Conservation (phyloP, 2,329 filamentous ascomycete genomes). For the Ceratocystis colombiana region DNA sequence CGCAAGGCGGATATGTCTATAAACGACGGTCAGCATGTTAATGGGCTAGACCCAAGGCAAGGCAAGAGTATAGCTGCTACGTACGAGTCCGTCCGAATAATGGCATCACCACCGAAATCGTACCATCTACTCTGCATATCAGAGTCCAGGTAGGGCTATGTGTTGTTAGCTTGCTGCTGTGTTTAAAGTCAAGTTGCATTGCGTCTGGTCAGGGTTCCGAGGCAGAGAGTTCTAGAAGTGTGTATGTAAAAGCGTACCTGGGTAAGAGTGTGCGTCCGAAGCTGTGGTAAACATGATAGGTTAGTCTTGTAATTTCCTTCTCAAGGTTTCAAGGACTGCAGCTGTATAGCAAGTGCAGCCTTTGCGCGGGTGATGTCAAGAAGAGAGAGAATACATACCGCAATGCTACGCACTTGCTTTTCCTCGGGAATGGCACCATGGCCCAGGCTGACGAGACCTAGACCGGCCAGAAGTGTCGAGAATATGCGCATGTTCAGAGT, state of each 20-base stretch:
- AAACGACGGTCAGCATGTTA: not conserved
- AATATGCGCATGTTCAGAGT: conserved; percentile 23
- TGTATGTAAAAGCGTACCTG: conserved; percentile 48
- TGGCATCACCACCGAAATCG: conserved; percentile 93
- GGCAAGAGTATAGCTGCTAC: conserved; percentile 12
- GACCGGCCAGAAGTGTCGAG: conserved; percentile 25
- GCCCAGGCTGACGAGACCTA: conserved; percentile 21
- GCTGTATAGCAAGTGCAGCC: not conserved
- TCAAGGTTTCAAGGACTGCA: too few species aligned
- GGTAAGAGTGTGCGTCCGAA: conserved; percentile 75
- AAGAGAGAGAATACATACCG: conserved; percentile 25
- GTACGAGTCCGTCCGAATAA: conserved; percentile 63
- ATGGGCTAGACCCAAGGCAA: not conserved
- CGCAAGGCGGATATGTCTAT: conserved; percentile 82
- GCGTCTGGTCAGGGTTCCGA: conserved; percentile 26
- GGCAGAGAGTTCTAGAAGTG: conserved; percentile 18
- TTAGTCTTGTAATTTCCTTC: conserved; percentile 14
- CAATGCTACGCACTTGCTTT: conserved; percentile 27
- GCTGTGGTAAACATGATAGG: conserved; percentile 39
- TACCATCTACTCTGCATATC: conserved; percentile 99
- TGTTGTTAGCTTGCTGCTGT: conserved; percentile 25
- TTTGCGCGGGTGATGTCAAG: not conserved
- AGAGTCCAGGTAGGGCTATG: conserved; percentile 87
- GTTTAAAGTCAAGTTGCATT: conserved; percentile 23
- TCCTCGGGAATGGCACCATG: conserved; percentile 23